These are phyloP conservation scores for Brassica balearica DNA, from an alignment of 441 rosid genomes.

Conservation along the genomic window DNA sequence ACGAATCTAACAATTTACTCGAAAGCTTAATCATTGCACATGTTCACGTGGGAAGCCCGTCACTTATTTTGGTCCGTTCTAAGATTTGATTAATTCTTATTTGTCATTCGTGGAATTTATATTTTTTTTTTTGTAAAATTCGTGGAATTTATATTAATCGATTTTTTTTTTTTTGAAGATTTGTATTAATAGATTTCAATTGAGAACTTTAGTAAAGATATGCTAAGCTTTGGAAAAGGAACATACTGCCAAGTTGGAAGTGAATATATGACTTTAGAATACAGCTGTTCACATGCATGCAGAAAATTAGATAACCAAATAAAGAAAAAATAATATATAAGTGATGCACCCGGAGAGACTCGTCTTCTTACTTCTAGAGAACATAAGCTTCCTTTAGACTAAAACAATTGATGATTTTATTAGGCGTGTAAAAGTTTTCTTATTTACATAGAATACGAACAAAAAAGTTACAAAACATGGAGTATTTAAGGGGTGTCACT, in stretches of 20 bases:
- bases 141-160: no score
- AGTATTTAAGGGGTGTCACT: not conserved
- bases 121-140: no score
- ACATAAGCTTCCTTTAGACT: not conserved
- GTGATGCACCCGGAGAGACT: not conserved
- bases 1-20: constrained; percentile 35
- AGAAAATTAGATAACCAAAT: not conserved
- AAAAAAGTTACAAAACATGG: no score
- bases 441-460: no score
- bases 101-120: constrained; percentile 15
- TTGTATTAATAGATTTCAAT: not conserved
- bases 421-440: no score
- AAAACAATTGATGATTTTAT: no score
- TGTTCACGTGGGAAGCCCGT: constrained; percentile 40
- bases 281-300: constrained; percentile 32
- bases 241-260: constrained; percentile 2
- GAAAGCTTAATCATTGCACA: constrained; percentile 40
- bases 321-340: not conserved
- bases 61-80: constrained; percentile 24
- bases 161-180: no score
- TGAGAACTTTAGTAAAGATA: not conserved
- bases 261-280: not conserved
- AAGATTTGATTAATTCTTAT: constrained; percentile 13
- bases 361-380: not conserved
- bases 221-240: not conserved